Base-by-base conservation (phyloP, 805 yeast genomes). In the Candida khao-thaluensis region DNA sequence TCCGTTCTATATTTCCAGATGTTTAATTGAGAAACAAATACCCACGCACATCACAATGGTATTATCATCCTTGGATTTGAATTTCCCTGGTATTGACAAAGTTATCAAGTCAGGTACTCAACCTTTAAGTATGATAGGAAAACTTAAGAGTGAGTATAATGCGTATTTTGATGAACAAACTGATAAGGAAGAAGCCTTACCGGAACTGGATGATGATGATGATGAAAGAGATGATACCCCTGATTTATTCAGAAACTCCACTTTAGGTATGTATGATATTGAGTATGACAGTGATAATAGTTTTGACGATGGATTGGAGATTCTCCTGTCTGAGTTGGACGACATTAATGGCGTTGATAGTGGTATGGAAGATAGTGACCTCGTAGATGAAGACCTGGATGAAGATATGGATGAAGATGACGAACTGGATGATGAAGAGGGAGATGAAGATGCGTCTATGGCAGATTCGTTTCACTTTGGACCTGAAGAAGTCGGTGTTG, bases 191-290 rank as follows among this genome's bases (percentile, higher is more conserved):
- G 69, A 63, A 16, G 69, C 61, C 9, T 54, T 55, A 6, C 59
- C 58, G 7, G 48, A 41, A 8, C 63, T 58, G 7, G 85, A 79
- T n/a, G 85, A 79, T 14, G 67, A 59, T 11, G 85, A 79, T 14
- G 79, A 74, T 18, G 64, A 69, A 20, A 56, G 72, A 21, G 95
- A 84, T 38, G 91, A 87, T 38, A 77, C 89, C 0, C 89, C 95
- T 0, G 90, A 90, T 56, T 67, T 90, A 53, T 80, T 91, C 60
- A 70, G 83, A 27, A 90, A 93, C 56, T 90, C 97, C 0, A 86
- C 97, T 0, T 69, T 91, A 28, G 97, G 96, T 1, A 90, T 91
- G 95, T 91, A 84, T 56, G 97, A 91, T 51, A 81, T 85, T 27
- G 93, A 82, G 37, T 73, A 76, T 24, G 83, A 79, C 46, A 76